Evolutionary conservation across 805 yeast genomes (phyloP).

Genomic region (Isabelozyma gotoi): DNA sequence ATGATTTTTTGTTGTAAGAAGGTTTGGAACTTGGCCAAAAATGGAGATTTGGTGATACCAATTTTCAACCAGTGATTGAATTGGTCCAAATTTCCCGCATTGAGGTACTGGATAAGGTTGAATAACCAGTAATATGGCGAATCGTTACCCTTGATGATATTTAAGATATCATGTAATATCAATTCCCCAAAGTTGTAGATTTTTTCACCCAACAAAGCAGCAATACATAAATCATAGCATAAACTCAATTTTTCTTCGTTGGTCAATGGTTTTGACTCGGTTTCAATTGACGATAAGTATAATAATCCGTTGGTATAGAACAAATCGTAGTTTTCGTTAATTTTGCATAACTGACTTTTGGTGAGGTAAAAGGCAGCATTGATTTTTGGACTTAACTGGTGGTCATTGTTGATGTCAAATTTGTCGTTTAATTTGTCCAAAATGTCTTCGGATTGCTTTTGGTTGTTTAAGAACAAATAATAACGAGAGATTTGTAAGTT

Average conservation of each 20-base stretch:
- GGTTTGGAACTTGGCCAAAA: constrained; percentile 55
- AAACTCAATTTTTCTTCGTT: constrained; percentile 44
- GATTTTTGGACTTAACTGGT: constrained; percentile 49
- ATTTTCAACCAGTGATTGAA: constrained; percentile 55
- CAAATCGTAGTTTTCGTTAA: constrained; percentile 73
- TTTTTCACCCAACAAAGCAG: constrained; percentile 88
- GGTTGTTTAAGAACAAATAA: constrained; percentile 52
- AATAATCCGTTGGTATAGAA: constrained; percentile 81
- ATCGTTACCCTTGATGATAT: constrained; percentile 41
- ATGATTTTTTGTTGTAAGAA: constrained; percentile 89
- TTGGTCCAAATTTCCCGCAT: constrained; percentile 69
- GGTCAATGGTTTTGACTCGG: constrained; percentile 38
- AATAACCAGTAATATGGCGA: constrained; percentile 67
- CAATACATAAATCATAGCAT: constrained; percentile 70
- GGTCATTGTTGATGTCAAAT: constrained; percentile 45
- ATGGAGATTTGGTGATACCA: constrained; percentile 44
- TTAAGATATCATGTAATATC: constrained; percentile 81
- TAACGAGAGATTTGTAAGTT: constrained; percentile 72
- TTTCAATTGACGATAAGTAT: constrained; percentile 71
- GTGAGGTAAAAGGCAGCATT: constrained; percentile 83
- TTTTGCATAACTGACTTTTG: constrained; percentile 71
- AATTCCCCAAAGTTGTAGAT: constrained; percentile 96
- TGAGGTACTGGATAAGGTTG: constrained; percentile 66
- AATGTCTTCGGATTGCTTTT: constrained; percentile 61
- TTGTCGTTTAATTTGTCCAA: constrained; percentile 60